Evolutionary conservation across 768 basidiomycete species (phyloP), one percentile per base, ranked within the genome.

Genomic region (Brasilioporus rufonigricans): DNA sequence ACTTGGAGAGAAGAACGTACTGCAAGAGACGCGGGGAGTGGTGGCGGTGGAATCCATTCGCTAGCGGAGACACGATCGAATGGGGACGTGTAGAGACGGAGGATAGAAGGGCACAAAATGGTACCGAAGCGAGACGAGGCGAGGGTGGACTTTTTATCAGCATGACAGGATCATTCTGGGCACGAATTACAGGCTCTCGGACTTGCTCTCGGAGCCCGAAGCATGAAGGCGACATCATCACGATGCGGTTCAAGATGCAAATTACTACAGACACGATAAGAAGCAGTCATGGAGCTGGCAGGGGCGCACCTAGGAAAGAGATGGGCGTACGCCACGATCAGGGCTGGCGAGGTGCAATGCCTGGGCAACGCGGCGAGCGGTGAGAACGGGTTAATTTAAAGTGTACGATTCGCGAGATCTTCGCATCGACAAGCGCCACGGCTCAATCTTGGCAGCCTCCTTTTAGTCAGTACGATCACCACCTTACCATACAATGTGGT

Each of bases 1-100:
- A n/a, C 10, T n/a, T 26, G 24, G 39, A 52, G 36, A 19, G 39
- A 58, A 55, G 13, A 33, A 81, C 86, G 50, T 55, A 90, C 89
- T 91, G 79, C 89, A 91, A 29, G 89, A 91, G 36, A 91, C 78
- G 61, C 80, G 81, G 43, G 86, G 85, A n/a, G 78, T 76, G 23
- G 63, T 64, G 19, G 43, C 33, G 1, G 53, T 56, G 50, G 69
- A 62, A 58, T 83, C 76, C 78, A 81, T 71, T 41, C 32, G 39
- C 44, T 12, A 36, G 31, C 8, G 44, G 18, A 46, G 50, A 29
- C 33, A 52, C 41, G 27, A 31, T 21, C 27, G 16, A 8, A 21
- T 18, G 10, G 35, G 7, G 2, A 14, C 5, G 27, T 29, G 27
- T 9, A 29, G 36, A 29, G 44, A 32, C 26, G 52, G 12, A 23